Evolutionary conservation across 2,329 filamentous ascomycete genomes (phyloP), one percentile per base, ranked within the genome.

Genomic region (Xylariales sp.): DNA sequence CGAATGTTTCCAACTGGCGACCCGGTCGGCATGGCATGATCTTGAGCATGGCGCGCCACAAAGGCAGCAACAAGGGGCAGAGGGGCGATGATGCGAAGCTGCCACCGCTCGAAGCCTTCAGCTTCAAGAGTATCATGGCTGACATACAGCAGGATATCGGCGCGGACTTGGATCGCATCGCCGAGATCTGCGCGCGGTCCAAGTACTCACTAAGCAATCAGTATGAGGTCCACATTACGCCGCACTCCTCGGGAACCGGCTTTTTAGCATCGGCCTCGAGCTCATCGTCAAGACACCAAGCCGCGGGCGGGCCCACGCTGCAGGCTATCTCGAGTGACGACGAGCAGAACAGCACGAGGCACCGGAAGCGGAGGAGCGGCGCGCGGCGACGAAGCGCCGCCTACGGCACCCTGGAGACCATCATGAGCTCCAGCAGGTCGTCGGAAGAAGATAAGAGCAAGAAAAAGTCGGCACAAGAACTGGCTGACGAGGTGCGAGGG

Each of bases 151-250:
- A 60, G 33, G 67, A 74, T 41, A 76, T 82, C 42, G 67, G 67
- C 36, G 65, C 76, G 11, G 76, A 81, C 49, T 61, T 83, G 34
- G 78, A 83, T 44, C 71, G 76, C 28, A 83, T 83, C 49, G 79
- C 79, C 10, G 78, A 83, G 55, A 83, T 83, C 21, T 83, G 78
- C 58, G 79, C 79, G 25, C 68, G 75, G 23, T 82, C 78, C 11
- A 70, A 74, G 29, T 83, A 82, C 54, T 82, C 78, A 28, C 54
- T 83, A 36, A 81, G 78, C 56, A 81, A 81, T 54, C 78, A 83
- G 52, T 82, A 83, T 49, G 79, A 82, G 50, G 76, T 81, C 6
- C 79, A 83, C 47, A 74, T 81, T 42, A 64, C 73, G 11, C 78
- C 78, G 12, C 78, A 82, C 48, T 77, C 77, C 15, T 75, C 74